These are phyloP conservation scores for Prunus kanzakura DNA, from an alignment of 306 rosid species.

Conservation along the genomic window DNA sequence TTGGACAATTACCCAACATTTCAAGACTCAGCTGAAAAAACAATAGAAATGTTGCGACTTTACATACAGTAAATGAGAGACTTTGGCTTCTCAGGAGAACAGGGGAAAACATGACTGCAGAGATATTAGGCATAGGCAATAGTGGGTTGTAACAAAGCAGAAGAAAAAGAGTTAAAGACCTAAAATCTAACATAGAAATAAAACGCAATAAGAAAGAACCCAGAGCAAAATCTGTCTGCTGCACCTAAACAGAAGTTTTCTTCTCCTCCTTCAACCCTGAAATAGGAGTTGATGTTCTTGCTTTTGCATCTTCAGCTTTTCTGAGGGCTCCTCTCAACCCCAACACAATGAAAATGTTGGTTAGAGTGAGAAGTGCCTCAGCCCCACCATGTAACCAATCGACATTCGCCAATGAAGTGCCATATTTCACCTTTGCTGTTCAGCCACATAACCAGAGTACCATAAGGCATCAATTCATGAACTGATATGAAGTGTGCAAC, in stretches of 20 bases:
- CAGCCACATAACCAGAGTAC: conserved; percentile 20
- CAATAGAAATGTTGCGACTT: not conserved
- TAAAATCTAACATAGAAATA: not conserved
- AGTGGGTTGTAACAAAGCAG: not conserved
- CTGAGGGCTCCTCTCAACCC: conserved; percentile 79
- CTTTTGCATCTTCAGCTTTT: conserved; percentile 33
- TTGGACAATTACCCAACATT: not conserved
- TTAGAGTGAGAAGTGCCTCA: conserved; percentile 83
- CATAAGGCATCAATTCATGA: conserved; percentile 1
- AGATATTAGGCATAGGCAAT: conserved; percentile 5
- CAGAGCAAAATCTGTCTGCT: not conserved
- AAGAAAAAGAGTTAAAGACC: not conserved
- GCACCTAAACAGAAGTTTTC: conserved; percentile 22
- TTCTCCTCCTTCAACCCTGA: conserved; percentile 36
- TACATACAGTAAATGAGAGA: not conserved
- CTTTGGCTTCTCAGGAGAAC: not conserved
- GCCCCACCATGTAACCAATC: conserved; percentile 97
- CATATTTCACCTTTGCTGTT: conserved; percentile 83
- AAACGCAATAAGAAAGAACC: not conserved
- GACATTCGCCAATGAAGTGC: conserved; percentile 90
- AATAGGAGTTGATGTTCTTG: conserved; percentile 25
- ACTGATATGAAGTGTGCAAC: not conserved
- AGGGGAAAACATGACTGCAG: not conserved
- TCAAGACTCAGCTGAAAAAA: not conserved
- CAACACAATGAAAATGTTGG: conserved; percentile 79